phyloP scores from a whole-genome alignment of 495 filamentous ascomycete species.

The Daldinia loculata region DNA sequence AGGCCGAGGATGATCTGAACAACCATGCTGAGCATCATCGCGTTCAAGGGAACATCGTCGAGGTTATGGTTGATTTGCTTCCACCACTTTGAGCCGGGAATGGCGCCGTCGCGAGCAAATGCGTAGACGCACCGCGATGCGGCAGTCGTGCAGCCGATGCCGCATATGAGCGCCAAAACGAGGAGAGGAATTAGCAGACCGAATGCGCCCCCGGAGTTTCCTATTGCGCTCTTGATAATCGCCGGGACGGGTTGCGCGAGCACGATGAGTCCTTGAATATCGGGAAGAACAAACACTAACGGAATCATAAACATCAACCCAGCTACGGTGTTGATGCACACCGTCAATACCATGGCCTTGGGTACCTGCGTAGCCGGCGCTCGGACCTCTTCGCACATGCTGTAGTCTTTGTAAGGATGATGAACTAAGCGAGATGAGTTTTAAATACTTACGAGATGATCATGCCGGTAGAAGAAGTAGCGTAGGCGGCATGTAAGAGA shows the following conservation, averaged over 20 bases:
- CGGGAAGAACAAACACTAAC: slow-evolving; percentile 59
- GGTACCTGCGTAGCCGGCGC: slow-evolving; percentile 59
- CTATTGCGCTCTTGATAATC: slow-evolving; percentile 57
- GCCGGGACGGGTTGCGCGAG: slow-evolving; percentile 55
- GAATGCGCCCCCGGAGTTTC: slow-evolving; percentile 56
- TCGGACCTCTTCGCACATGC: slow-evolving; percentile 62
- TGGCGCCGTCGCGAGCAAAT: slow-evolving; percentile 65
- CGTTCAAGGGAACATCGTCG: slow-evolving; percentile 61
- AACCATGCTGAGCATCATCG: slow-evolving; percentile 60
- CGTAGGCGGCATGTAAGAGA: slow-evolving; percentile 59
- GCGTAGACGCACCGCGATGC: slow-evolving; percentile 68
- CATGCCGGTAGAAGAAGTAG: slow-evolving; percentile 63
- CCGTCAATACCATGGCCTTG: slow-evolving; percentile 61
- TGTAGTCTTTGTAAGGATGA: slow-evolving; percentile 30
- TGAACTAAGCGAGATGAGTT: background rate
- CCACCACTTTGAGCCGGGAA: slow-evolving; percentile 65
- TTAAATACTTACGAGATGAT: slow-evolving; percentile 54
- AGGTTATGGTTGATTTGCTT: slow-evolving; percentile 55
- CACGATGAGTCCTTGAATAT: slow-evolving; percentile 54
- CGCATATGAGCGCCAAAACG: slow-evolving; percentile 64
- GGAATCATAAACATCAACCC: slow-evolving; percentile 61
- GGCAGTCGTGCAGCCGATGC: slow-evolving; percentile 68
- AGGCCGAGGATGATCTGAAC: slow-evolving; percentile 57
- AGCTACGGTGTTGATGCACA: slow-evolving; percentile 58
- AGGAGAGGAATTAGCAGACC: slow-evolving; percentile 58